Evolutionary conservation across 2,329 filamentous ascomycete genomes (phyloP), one percentile per base, ranked within the genome.

Genomic region (Aspergillus transmontanensis): DNA sequence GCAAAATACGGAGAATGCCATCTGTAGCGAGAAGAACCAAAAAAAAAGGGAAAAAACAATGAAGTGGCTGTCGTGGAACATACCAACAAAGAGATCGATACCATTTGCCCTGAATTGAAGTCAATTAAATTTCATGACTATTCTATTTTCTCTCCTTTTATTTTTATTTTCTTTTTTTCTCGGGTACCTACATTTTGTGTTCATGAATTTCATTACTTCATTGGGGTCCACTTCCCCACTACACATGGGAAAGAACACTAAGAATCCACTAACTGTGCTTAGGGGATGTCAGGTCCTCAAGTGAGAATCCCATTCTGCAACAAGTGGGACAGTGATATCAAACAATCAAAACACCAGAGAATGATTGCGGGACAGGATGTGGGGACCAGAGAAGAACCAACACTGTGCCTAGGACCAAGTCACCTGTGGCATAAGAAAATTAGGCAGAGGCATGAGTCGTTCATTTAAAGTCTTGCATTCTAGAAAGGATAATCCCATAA

Each of bases 311-410:
- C 51, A 28, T 36, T 23, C 51, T 21, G 30, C 28, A 53, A 19
- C 50, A 21, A 34, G 50, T 53, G 50, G 48, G 28, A 53, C 50
- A 53, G 2, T 36, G 51, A 54, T 54, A 54, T 54, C 51, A 54
- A 54, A 36, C 32, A 34, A 34, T 34, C 32, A 12, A 34, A 34
- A 34, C 30, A 36, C 32, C 51, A 54, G 30, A 54, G 9, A 36
- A 36, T 54, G 11, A 54, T 36, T 36, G 51, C 51, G 51, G 51
- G 30, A 23, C 51, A 36, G 51, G 14, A 21, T n/a, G 51, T 34
- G 28, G 51, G 51, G 16, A n/a, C 16, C 9, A 19, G 51, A 36
- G 16, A 32, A 36, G 19, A 26, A 23, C 39, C 39, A 9, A 7
- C 39, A 7, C 28, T 53, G 50, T 32, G 3, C 9, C 10, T n/a